These are phyloP conservation scores for Myriosclerotinia curreyana DNA, from an alignment of 2,329 filamentous ascomycete genomes.

Conservation along the genomic window DNA sequence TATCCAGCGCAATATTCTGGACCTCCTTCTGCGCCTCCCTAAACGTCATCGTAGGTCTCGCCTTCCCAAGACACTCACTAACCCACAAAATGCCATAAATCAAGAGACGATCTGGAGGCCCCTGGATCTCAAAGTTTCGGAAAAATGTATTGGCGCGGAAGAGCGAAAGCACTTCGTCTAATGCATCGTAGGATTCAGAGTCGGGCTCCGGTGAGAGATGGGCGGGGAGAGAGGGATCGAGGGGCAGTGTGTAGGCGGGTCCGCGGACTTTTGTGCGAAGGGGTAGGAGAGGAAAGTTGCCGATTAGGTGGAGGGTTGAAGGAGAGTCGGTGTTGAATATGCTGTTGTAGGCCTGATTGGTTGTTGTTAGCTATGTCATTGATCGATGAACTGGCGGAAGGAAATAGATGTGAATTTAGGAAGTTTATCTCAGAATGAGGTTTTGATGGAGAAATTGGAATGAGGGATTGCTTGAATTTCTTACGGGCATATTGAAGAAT, in stretches of 20 bases:
- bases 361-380: constrained; percentile 13
- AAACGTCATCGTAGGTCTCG: constrained; percentile 68
- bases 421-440: neutral
- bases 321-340: constrained; percentile 85
- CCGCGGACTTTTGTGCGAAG: constrained; percentile 93
- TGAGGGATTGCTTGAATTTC: neutral
- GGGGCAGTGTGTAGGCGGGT: constrained; percentile 84
- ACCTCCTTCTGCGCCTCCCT: constrained; percentile 69
- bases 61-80: constrained; percentile 84
- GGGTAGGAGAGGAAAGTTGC: constrained; percentile 92
- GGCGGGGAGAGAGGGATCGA: constrained; percentile 45
- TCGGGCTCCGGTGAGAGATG: constrained; percentile 69
- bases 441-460: neutral
- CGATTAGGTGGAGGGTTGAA: constrained; percentile 53
- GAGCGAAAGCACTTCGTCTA: constrained; percentile 87
- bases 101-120: constrained; percentile 86
- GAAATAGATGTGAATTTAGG: neutral
- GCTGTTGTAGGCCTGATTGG: constrained; percentile 84
- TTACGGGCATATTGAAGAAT: constrained; percentile 18
- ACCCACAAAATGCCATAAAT: constrained; percentile 97
- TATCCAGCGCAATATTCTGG: constrained; percentile 85
- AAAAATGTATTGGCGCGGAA: constrained; percentile 99
- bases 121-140: constrained; percentile 99
- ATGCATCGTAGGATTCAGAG: constrained; percentile 89
- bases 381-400: neutral